phyloP scores from a whole-genome alignment of 305 asterid genomes.

The Nicotiana rustica region DNA sequence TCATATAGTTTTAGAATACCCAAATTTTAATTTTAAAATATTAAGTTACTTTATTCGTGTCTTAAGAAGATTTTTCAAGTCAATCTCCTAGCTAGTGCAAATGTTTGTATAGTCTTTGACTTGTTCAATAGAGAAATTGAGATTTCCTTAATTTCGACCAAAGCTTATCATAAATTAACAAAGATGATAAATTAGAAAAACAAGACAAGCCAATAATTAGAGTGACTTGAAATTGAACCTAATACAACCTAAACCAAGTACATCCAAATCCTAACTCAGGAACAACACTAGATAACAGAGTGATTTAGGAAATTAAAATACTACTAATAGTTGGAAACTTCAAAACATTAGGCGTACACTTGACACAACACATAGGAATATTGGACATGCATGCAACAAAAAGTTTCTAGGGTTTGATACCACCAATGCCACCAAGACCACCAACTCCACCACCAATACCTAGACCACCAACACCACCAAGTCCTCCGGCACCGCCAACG shows the following conservation, averaged over 20 bases:
- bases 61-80: not conserved
- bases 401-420: not conserved
- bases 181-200: not conserved
- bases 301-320: not conserved
- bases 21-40: no score
- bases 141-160: not conserved
- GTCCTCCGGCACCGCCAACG: conserved; percentile 59
- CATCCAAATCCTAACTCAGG: not conserved
- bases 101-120: not conserved
- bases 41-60: no score
- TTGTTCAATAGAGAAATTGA: not conserved
- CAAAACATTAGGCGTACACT: conserved; percentile 8
- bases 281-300: not conserved
- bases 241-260: not conserved
- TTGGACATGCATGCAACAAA: not conserved
- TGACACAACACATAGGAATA: not conserved
- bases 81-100: not conserved
- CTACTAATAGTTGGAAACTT: not conserved
- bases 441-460: conserved; percentile 45
- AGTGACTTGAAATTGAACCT: conserved; percentile 17
- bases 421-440: conserved; percentile 37
- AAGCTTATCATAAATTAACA: not conserved
- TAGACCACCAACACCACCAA: conserved; percentile 42
- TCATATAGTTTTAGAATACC: no score
- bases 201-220: not conserved